These are phyloP conservation scores for Neopestalotiopsis clavispora DNA, from an alignment of 2,329 filamentous ascomycete species.

Conservation along the genomic window DNA sequence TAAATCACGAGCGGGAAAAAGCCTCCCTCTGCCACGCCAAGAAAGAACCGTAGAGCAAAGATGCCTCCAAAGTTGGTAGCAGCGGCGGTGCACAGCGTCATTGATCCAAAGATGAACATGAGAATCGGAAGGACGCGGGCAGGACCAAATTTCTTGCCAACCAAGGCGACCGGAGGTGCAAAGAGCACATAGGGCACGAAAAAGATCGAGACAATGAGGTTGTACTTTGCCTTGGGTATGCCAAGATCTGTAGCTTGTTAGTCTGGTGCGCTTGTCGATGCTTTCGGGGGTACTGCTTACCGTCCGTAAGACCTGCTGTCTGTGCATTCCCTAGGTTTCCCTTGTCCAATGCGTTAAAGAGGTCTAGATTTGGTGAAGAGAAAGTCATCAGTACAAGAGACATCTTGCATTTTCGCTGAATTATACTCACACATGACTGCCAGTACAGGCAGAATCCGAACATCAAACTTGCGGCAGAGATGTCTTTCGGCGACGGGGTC, in stretches of 20 bases:
- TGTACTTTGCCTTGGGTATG: slow-evolving; percentile 69
- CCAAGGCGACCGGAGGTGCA: slow-evolving; percentile 67
- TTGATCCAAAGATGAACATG: slow-evolving; percentile 71
- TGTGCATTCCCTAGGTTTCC: slow-evolving; percentile 61
- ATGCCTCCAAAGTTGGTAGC: slow-evolving; percentile 67
- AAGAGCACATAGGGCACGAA: slow-evolving; percentile 76
- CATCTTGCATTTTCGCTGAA: too few species aligned
- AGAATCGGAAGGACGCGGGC: slow-evolving; percentile 64
- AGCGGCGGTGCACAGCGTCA: slow-evolving; percentile 64
- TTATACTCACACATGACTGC: background rate
- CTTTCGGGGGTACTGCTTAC: slow-evolving; percentile 19
- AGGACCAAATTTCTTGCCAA: slow-evolving; percentile 72
- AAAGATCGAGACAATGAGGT: slow-evolving; percentile 71
- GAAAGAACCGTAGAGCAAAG: slow-evolving; percentile 70
- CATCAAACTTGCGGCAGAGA: background rate
- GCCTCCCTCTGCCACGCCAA: slow-evolving; percentile 70
- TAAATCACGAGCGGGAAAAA: slow-evolving; percentile 72
- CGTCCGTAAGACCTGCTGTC: slow-evolving; percentile 46
- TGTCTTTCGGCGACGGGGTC: background rate
- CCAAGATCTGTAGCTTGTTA: slow-evolving; percentile 49
- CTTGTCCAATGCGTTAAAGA: slow-evolving; percentile 55
- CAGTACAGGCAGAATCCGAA: background rate
- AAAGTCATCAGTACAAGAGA: background rate
- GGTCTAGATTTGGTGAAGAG: slow-evolving; percentile 25
- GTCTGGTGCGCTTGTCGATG: background rate